A percentile compares a stretch with the other conserved stretches of the same genome.
Evolutionary conservation across 1,284 basidiomycete genomes (phyloP).

Genomic region (Ceratobasidium sp.): DNA sequence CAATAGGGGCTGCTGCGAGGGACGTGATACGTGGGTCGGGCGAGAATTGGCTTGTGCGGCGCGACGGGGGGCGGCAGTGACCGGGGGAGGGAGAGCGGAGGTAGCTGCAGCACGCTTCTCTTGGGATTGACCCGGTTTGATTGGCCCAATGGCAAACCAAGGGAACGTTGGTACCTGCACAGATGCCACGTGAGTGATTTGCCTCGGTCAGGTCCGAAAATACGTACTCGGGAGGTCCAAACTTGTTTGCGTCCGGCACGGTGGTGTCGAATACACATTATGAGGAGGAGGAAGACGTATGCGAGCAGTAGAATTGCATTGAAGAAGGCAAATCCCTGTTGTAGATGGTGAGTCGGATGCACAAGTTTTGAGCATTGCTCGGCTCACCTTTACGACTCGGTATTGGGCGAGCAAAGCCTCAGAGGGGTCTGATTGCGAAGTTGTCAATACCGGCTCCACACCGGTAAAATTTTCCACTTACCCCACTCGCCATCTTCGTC

Average conservation of each 20-base stretch:
- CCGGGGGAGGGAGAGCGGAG: slow-evolving; percentile 42
- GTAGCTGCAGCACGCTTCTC: slow-evolving; percentile 30
- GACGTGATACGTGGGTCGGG: slow-evolving; percentile 30
- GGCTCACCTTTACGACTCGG: slow-evolving; percentile 52
- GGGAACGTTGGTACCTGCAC: slow-evolving; percentile 64
- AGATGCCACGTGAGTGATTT: slow-evolving; percentile 23
- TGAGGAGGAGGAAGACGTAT: slow-evolving; percentile 64
- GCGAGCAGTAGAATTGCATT: slow-evolving; percentile 70
- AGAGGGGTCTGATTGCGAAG: slow-evolving; percentile 59
- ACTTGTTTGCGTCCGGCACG: slow-evolving; percentile 68
- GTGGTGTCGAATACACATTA: slow-evolving; percentile 68
- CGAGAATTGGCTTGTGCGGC: slow-evolving; percentile 19
- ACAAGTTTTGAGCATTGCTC: neutral
- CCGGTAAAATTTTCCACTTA: slow-evolving; percentile 3
- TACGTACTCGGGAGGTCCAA: slow-evolving; percentile 63
- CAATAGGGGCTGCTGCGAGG: slow-evolving; percentile 36
- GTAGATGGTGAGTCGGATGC: slow-evolving; percentile 48
- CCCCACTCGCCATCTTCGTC: slow-evolving; percentile 50
- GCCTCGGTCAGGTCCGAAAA: slow-evolving; percentile 26
- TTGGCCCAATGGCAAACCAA: slow-evolving; percentile 58
- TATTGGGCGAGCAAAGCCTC: slow-evolving; percentile 81
- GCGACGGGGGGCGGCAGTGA: slow-evolving; percentile 38
- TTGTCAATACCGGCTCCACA: slow-evolving; percentile 1
- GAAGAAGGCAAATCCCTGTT: slow-evolving; percentile 76
- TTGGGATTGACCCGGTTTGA: slow-evolving; percentile 26